Base-by-base conservation (phyloP, 2,329 filamentous ascomycete genomes). In the Penicillium polonicum region DNA sequence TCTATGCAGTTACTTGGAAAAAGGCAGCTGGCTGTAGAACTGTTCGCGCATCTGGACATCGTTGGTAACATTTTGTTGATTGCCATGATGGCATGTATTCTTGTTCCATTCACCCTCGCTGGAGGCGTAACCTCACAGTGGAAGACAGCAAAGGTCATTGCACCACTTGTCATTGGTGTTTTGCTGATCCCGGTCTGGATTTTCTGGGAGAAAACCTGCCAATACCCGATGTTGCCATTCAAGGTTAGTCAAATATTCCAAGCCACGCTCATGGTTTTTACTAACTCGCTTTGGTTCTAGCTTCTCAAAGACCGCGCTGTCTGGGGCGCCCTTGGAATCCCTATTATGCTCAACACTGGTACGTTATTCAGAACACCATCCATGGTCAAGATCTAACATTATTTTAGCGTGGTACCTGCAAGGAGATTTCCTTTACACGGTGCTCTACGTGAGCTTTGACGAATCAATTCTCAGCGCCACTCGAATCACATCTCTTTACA, bases 231-330 rank as follows among this genome's bases (percentile, higher is more conserved):
- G 62, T 73, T 87, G 1, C 86, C 86, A 5, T 87, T 88, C 72
- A 74, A 76, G 42, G 73, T 73, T 31, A 63, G 69, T 48, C 19
- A 29, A 8, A 31, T 19, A 6, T 15, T 6, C 17, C 2, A 27
- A n/a, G 4, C 2, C 2, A 21, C 5, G 4, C 17, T 13, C 8
- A 10, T 10, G 41, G 35, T 9, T 25, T 15, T 19, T 15, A 8
- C 43, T 55, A 38, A 65, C 61, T 19, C 13, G 9, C 43, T 7
- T 41, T 4, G 19, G 5, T 17, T 35, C 1, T 55, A 74, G 55
- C 76, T 86, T 2, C 78, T 88, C 65, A 85, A 82, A 70, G 85
- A 88, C 66, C 84, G 86, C 23, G 80, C 79, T n/a, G 80, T 88
- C 27, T 88, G 85, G 84, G 84, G 79, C 5, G 80, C 86, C 5